Evolutionary conservation across 495 filamentous ascomycete species (phyloP).

Genomic region (Penicillium macrosclerotiorum): DNA sequence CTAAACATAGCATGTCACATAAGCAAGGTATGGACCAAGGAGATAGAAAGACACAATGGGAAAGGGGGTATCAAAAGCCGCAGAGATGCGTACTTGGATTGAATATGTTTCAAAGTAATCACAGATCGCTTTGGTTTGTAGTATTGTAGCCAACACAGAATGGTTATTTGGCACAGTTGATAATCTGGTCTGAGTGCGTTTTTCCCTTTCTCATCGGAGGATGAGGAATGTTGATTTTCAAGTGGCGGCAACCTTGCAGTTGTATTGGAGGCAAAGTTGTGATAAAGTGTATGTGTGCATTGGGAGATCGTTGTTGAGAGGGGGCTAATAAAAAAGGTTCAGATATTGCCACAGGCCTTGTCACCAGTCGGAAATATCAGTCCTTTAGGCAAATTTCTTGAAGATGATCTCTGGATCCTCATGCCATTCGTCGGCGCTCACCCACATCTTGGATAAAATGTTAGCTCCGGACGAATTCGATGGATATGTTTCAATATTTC

Average conservation of each 20-base stretch:
- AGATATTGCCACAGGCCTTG: neutral
- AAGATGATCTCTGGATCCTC: slow-evolving; percentile 99
- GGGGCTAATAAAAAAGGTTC: neutral
- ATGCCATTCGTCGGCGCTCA: slow-evolving; percentile 98
- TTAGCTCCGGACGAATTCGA: slow-evolving; percentile 9
- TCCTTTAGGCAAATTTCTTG: slow-evolving; percentile 79
- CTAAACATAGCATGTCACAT: slow-evolving; percentile 5
- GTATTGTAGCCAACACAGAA: neutral
- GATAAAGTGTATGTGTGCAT: neutral
- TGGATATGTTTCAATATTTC: slow-evolving; percentile 9
- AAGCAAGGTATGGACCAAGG: slow-evolving; percentile 13
- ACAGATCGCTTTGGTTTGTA: slow-evolving; percentile 11
- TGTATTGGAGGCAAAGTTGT: neutral
- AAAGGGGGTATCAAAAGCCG: slow-evolving; percentile 44
- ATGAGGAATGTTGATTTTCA: neutral
- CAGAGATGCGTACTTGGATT: slow-evolving; percentile 18
- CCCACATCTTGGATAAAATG: slow-evolving; percentile 86
- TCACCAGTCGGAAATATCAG: neutral
- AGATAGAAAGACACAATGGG: slow-evolving; percentile 13
- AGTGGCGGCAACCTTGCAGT: neutral
- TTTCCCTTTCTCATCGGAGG: neutral
- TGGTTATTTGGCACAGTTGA: neutral
- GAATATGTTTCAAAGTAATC: slow-evolving; percentile 11
- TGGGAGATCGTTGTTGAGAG: neutral
- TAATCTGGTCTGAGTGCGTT: slow-evolving; percentile 1